Conservation (phyloP, 2,329 filamentous ascomycete genomes). For the Alternaria brassicicola region DNA sequence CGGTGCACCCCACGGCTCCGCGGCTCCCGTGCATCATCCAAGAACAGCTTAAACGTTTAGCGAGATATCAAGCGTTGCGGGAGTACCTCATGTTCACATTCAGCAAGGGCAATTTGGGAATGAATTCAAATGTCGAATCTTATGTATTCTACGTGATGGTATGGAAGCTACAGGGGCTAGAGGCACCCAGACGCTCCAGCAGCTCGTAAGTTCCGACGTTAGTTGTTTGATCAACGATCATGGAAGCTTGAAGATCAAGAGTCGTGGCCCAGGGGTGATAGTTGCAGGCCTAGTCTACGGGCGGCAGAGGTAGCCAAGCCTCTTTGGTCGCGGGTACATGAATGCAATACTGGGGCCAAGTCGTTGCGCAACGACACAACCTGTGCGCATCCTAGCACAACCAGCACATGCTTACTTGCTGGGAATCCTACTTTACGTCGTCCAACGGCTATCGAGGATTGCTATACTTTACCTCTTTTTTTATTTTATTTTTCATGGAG, state of each 20-base stretch:
- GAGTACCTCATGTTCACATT: background rate
- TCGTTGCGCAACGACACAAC: background rate
- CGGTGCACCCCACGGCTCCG: conserved; percentile 2
- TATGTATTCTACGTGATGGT: background rate
- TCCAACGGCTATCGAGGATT: background rate
- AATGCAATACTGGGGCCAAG: background rate
- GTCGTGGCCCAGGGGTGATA: background rate
- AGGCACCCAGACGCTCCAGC: background rate
- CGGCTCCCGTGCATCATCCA: conserved; percentile 6
- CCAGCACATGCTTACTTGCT: background rate
- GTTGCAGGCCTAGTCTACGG: background rate
- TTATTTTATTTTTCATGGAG: background rate
- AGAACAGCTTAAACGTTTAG: conserved; percentile 4
- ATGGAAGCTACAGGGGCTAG: background rate
- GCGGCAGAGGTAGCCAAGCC: background rate
- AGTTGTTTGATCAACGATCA: background rate
- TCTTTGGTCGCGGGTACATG: background rate
- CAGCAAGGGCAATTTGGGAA: background rate
- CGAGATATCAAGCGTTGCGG: conserved; percentile 10
- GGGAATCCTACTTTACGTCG: background rate
- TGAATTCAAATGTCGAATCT: background rate
- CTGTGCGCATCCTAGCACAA: background rate
- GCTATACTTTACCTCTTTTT: background rate
- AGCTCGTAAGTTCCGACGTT: background rate
- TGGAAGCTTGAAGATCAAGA: background rate